A percentile compares a stretch with the other conserved stretches of the same genome.
Conservation (phyloP, 805 yeast species). For the Starmerella bombicola region DNA sequence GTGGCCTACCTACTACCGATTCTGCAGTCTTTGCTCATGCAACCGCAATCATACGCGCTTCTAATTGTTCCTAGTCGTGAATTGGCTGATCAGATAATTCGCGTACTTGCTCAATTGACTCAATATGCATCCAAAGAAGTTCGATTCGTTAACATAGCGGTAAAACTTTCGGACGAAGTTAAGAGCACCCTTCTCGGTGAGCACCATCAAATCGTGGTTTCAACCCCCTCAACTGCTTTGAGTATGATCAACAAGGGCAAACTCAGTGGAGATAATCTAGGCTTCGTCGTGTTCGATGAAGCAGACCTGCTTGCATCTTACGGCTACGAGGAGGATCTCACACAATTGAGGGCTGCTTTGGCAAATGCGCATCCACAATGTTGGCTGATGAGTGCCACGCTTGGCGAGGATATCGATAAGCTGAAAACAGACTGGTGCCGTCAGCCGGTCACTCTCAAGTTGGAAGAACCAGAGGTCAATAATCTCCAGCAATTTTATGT, state of each 20-base stretch:
- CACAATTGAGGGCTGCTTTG: conserved; percentile 47
- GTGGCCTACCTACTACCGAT: conserved; percentile 84
- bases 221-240: conserved; percentile 76
- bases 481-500: conserved; percentile 77
- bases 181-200: conserved; percentile 55
- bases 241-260: conserved; percentile 34
- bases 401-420: conserved; percentile 71
- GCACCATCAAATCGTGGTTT: conserved; percentile 66
- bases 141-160: conserved; percentile 52
- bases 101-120: conserved; percentile 55
- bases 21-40: conserved; percentile 51
- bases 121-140: conserved; percentile 59
- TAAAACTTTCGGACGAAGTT: conserved; percentile 52
- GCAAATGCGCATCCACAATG: conserved; percentile 60
- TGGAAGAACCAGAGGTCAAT: conserved; percentile 52
- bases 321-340: conserved; percentile 80
- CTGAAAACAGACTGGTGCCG: conserved; percentile 70
- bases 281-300: conserved; percentile 79
- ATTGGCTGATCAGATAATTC: conserved; percentile 69
- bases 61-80: conserved; percentile 90
- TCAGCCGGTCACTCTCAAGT: conserved; percentile 63
- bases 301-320: conserved; percentile 83
- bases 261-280: conserved; percentile 44
- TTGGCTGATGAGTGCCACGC: conserved; percentile 91
- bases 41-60: conserved; percentile 39